Percentiles rank a stretch among this genome's conserved stretches.
Conservation (phyloP, 148 eudicot species). For the Persicaria maculosa region DNA sequence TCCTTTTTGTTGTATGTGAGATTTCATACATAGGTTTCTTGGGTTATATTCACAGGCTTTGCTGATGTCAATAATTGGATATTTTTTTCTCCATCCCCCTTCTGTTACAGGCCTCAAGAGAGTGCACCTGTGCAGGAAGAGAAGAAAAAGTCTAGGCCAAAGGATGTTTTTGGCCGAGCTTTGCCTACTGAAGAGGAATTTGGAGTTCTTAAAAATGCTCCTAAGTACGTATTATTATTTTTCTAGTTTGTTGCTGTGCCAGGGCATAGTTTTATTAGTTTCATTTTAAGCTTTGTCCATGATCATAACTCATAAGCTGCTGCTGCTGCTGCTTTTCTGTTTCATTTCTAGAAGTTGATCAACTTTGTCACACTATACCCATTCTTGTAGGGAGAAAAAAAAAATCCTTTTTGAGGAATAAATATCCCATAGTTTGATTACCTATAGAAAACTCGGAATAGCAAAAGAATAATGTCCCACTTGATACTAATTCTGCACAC, state of each 20-base stretch:
- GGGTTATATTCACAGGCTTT: not conserved
- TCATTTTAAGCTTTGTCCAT: not conserved
- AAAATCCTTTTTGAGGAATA: not conserved
- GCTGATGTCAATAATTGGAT: not conserved
- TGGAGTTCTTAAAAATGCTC: slow-evolving; percentile 90
- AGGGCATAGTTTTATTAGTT: not conserved
- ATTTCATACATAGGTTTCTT: not conserved
- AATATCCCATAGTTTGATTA: not conserved
- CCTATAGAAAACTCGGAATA: not conserved
- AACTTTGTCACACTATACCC: not conserved
- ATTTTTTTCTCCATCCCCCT: not conserved
- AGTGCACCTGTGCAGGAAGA: slow-evolving; percentile 37
- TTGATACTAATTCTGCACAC: not conserved
- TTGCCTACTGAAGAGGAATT: slow-evolving; percentile 92
- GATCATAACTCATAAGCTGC: not conserved
- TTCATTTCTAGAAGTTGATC: not conserved
- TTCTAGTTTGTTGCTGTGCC: not conserved
- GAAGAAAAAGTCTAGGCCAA: slow-evolving; percentile 65
- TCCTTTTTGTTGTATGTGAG: not conserved
- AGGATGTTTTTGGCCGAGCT: slow-evolving; percentile 87
- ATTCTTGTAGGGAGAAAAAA: not conserved
- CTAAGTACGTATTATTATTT: slow-evolving; percentile 35
- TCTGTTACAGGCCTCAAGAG: slow-evolving; percentile 37
- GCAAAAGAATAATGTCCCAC: not conserved
- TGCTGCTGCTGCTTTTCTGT: not conserved